Evolutionary conservation across 1,284 basidiomycete species (phyloP).

Genomic region (Laetiporus sulphureus): DNA sequence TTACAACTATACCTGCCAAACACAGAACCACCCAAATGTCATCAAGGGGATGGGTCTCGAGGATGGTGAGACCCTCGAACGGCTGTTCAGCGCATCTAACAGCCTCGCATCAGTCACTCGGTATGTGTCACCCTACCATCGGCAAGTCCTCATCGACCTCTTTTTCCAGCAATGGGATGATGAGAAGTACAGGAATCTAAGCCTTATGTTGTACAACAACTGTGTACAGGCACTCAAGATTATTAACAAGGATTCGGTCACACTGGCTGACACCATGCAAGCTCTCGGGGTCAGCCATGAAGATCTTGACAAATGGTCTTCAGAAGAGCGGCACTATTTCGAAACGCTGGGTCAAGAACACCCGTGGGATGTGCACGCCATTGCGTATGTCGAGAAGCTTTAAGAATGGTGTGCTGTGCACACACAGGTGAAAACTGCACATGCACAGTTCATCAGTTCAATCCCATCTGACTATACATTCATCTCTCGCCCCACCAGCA

Average conservation of each 20-base stretch:
- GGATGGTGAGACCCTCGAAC: conserved; percentile 21
- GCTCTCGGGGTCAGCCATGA: conserved; percentile 5
- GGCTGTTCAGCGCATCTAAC: conserved; percentile 15
- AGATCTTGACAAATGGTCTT: conserved; percentile 11
- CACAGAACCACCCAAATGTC: conserved; percentile 21
- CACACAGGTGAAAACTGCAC: neutral
- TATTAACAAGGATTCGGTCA: conserved; percentile 10
- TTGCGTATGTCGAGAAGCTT: conserved; percentile 14
- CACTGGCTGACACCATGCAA: conserved; percentile 6
- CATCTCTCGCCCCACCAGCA: neutral
- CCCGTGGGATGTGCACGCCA: conserved; percentile 10
- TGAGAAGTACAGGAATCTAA: conserved; percentile 21
- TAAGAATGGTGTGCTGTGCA: neutral
- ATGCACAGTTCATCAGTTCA: neutral
- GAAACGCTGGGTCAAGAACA: conserved; percentile 13
- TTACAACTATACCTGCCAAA: conserved; percentile 25
- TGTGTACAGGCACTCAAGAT: conserved; percentile 20
- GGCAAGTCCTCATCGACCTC: conserved; percentile 19
- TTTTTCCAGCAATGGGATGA: conserved; percentile 24
- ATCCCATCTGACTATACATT: conserved; percentile 3
- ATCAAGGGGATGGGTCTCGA: conserved; percentile 22
- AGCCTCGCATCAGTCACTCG: conserved; percentile 20
- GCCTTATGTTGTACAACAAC: conserved; percentile 21
- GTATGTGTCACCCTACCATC: conserved; percentile 23
- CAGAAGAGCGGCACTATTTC: conserved; percentile 14